These are phyloP conservation scores for Mallotus japonicus DNA, from an alignment of 441 rosid species.

Conservation along the genomic window DNA sequence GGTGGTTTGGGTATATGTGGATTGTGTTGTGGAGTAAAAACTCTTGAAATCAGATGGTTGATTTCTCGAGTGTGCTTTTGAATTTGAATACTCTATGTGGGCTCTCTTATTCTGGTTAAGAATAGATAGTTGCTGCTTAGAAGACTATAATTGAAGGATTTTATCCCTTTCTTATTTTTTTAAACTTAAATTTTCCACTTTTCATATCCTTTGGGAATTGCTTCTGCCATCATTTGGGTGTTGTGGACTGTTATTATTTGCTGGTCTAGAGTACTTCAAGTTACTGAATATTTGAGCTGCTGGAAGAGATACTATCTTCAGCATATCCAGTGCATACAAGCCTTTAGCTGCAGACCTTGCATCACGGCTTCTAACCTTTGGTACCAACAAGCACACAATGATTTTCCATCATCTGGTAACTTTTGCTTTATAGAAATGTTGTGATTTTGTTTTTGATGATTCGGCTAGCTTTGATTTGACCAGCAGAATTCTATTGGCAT, in stretches of 20 bases:
- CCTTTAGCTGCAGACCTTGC: constrained; percentile 28
- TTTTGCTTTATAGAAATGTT: constrained; percentile 10
- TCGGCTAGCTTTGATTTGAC: constrained; percentile 18
- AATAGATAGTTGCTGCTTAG: not conserved
- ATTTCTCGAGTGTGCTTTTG: not conserved
- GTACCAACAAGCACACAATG: constrained; percentile 1
- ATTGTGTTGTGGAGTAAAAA: not conserved
- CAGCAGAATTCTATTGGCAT: not conserved
- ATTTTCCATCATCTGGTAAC: not conserved
- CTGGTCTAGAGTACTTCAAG: constrained; percentile 14
- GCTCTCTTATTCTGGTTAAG: not conserved
- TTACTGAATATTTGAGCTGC: constrained; percentile 20
- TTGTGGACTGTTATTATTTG: constrained; percentile 15
- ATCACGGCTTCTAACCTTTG: not conserved
- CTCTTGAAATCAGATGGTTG: not conserved
- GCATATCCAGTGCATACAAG: constrained; percentile 8
- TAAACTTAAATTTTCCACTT: not conserved
- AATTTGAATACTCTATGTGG: not conserved
- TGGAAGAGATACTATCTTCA: constrained; percentile 17
- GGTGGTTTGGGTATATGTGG: not conserved
- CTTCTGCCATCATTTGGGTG: not conserved
- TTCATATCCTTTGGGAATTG: not conserved
- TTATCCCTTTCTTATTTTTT: not conserved
- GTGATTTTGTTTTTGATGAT: constrained; percentile 13
- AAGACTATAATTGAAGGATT: not conserved